Base-by-base conservation (phyloP, 2,329 filamentous ascomycete species). In the Epicoccum nigrum region DNA sequence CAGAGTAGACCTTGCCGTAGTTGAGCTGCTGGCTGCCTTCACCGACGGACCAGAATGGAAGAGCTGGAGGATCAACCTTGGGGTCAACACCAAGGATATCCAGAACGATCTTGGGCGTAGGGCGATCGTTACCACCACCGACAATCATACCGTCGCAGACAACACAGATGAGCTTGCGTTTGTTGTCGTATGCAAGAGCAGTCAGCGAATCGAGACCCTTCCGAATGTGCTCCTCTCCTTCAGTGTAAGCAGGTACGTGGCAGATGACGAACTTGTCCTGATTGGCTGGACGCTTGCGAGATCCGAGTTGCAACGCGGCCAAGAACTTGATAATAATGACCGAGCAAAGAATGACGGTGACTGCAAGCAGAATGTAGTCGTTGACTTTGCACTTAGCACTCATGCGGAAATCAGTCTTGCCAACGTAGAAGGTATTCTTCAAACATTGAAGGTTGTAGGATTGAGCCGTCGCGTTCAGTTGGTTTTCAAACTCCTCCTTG, bases 191-290 rank as follows among this genome's bases (percentile, higher is more conserved):
- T 62, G 96, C 88, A 13, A 99, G 82, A 11, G 92, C 91, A 13
- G 94, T 97, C 52, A 97, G 82, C 1, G 94, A 97, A 71, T 99
- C 94, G 2, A 99, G 81, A 44, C 92, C 93, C 70, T 96, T 95
- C 47, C 94, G 83, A 7, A 99, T 79, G 4, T 92, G 93, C 65
- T 99, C 94, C 79, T 99, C 94, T 64, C 92, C 94, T 79, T 99
- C 94, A 0, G 94, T 99, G 70, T 99, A 99, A 4, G 94, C 94
- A 8, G 94, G 94, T 25, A 99, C 92, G 74, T 97, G 92, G 75
- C 94, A 97, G 61, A 99, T 97, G 64, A 99, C 92, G 65, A 99
- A 99, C 72, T 97, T 99, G 75, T 99, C 94, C 74, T 97, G 94
- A 30, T 92, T 89, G 5, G 89, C 83, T 2, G 94, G 94, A 15